A percentile compares a stretch with the other conserved stretches of the same genome.
Evolutionary conservation across 2,329 filamentous ascomycete genomes (phyloP).

Genomic region (Diplodia mutila): DNA sequence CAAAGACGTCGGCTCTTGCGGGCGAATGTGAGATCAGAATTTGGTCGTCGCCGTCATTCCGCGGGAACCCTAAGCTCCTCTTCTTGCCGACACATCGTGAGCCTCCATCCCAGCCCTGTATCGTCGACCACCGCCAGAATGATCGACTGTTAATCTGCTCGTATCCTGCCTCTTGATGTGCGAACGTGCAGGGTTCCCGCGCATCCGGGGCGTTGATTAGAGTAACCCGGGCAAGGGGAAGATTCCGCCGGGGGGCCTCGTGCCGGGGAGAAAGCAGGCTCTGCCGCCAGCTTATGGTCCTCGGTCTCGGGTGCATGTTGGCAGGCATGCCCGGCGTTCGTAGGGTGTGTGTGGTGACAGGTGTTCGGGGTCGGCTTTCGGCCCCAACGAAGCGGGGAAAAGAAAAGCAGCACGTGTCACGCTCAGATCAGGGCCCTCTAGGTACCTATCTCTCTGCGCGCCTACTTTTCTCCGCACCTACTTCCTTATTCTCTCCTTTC

Average conservation of each 20-base stretch:
- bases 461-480: slow-evolving; percentile 12
- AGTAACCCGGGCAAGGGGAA: slow-evolving; percentile 6
- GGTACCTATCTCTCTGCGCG: not conserved
- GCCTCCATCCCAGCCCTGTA: not conserved
- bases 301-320: slow-evolving; percentile 15
- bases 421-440: too few species aligned
- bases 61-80: not conserved
- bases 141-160: slow-evolving; percentile 1
- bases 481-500: slow-evolving; percentile 1
- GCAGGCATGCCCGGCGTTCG: not conserved
- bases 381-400: slow-evolving; percentile 1
- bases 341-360: slow-evolving; percentile 19
- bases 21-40: not conserved
- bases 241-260: slow-evolving; percentile 15
- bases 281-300: slow-evolving; percentile 5
- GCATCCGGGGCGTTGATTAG: not conserved
- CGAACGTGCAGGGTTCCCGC: not conserved
- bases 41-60: not conserved
- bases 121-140: not conserved
- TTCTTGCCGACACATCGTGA: not conserved
- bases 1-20: not conserved
- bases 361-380: slow-evolving; percentile 13
- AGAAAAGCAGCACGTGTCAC: slow-evolving; percentile 7
- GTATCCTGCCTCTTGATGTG: slow-evolving; percentile 2
- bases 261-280: slow-evolving; percentile 3